These are phyloP conservation scores for Entamoeba invadens DNA, from an alignment of 208 protist genomes.

Conservation along the genomic window DNA sequence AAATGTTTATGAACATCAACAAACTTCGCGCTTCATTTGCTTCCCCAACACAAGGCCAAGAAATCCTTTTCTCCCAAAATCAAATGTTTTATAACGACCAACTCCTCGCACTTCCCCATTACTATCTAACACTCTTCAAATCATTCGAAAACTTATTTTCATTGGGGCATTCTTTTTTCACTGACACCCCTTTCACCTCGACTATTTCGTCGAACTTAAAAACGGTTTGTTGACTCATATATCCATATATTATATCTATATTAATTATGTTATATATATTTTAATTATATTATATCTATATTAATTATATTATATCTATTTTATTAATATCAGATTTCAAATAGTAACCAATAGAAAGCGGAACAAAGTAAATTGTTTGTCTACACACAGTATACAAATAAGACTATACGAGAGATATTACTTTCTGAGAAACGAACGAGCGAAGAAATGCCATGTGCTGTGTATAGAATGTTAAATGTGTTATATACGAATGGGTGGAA, in stretches of 20 bases:
- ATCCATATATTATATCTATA: neutral
- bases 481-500: neutral
- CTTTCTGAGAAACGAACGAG: neutral
- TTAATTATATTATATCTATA: neutral
- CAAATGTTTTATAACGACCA: neutral
- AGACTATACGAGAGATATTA: neutral
- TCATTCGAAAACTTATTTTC: neutral
- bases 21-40: neutral
- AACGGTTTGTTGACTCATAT: neutral
- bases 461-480: neutral
- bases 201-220: neutral
- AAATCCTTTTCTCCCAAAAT: neutral
- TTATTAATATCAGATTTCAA: too few species aligned
- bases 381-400: neutral
- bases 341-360: neutral
- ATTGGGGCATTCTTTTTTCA: neutral
- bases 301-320: neutral
- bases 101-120: neutral
- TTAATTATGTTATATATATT: neutral
- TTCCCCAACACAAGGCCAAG: neutral
- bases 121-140: neutral
- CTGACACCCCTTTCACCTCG: neutral
- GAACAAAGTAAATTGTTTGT: neutral
- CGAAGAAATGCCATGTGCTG: neutral
- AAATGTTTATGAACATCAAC: neutral